Evolutionary conservation across 352 stramenopile species (phyloP).

Genomic region (Discostella stelligera): DNA sequence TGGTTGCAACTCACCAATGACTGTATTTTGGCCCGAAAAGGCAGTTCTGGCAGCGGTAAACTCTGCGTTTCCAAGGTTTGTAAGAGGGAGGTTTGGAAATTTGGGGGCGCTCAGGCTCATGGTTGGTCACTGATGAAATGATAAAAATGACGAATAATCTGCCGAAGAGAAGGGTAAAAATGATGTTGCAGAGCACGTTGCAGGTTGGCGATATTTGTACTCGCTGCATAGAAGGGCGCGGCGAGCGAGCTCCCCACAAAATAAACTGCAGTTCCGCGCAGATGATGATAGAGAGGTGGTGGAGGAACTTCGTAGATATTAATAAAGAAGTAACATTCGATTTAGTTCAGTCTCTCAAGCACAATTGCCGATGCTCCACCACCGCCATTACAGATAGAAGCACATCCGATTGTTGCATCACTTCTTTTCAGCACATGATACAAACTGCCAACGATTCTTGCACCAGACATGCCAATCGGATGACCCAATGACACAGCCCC

Average conservation of each 20-base stretch:
- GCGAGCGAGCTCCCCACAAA: no score
- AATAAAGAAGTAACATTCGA: no score
- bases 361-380: conserved; percentile 92
- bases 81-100: conserved; percentile 58
- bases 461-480: conserved; percentile 87
- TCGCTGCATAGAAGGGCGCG: no score
- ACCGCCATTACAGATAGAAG: conserved; percentile 96
- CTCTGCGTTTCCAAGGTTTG: conserved; percentile 65
- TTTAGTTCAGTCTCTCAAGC: conserved; percentile 84
- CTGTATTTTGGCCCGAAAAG: conserved; percentile 57
- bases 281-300: no score
- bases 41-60: conserved; percentile 51
- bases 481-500: conserved; percentile 88
- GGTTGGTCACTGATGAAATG: background rate
- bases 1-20: conserved; percentile 67
- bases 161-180: no score
- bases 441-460: conserved; percentile 90
- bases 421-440: conserved; percentile 90
- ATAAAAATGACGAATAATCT: background rate
- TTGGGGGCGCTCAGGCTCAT: conserved; percentile 1
- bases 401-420: conserved; percentile 87
- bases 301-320: no score
- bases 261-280: no score
- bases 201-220: no score
- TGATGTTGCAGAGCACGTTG: no score